A percentile compares a stretch with the other conserved stretches of the same genome.
Evolutionary conservation across 2,329 filamentous ascomycete genomes (phyloP).

Genomic region (Diaporthe citriasiana): DNA sequence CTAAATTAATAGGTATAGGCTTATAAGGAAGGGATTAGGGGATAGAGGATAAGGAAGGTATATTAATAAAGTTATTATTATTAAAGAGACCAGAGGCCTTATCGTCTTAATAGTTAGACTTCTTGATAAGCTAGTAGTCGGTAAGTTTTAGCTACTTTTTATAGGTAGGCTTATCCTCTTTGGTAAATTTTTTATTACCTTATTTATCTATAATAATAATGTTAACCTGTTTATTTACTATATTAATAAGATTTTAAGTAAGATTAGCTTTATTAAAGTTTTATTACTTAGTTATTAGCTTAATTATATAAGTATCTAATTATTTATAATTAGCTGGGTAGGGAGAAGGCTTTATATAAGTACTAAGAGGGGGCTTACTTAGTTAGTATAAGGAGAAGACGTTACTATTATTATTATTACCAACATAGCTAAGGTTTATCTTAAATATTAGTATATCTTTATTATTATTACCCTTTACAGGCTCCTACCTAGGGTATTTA

Average conservation of each 20-base stretch:
- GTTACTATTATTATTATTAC: too few relatives aligned
- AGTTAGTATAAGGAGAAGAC: too few relatives aligned
- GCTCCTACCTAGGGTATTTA: too few relatives aligned
- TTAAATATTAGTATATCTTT: too few relatives aligned
- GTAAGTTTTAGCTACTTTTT: background rate
- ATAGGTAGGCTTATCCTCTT: background rate
- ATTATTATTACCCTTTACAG: too few relatives aligned
- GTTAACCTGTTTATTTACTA: background rate
- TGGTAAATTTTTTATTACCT: background rate
- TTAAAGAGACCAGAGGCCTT: background rate
- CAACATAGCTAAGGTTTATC: too few relatives aligned
- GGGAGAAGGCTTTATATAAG: too few relatives aligned
- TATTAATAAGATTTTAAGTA: background rate
- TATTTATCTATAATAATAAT: background rate
- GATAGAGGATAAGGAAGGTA: background rate
- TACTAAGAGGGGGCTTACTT: too few relatives aligned
- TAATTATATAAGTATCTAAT: too few relatives aligned
- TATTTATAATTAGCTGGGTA: too few relatives aligned
- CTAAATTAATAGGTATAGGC: too few relatives aligned
- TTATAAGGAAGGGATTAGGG: too few relatives aligned
- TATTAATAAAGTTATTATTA: background rate
- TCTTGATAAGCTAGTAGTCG: background rate
- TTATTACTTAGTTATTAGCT: background rate
- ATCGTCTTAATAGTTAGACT: background rate
- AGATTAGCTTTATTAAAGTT: background rate